Evolutionary conservation across 192 early-diverging fungal species (phyloP), one percentile per base, ranked within the genome.

Genomic region (Coemansia sp.): DNA sequence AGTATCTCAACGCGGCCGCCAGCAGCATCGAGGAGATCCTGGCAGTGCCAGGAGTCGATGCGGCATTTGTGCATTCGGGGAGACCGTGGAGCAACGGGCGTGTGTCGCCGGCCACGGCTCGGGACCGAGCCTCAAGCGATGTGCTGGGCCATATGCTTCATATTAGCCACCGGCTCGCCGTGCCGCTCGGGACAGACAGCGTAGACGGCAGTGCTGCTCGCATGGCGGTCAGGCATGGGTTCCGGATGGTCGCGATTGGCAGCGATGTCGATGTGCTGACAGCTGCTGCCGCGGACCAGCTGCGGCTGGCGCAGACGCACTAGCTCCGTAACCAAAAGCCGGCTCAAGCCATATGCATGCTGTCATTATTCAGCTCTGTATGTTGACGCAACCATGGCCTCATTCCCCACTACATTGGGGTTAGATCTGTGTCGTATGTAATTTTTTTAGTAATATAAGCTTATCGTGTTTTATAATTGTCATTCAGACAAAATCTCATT

Each of bases 31-130:
- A 81, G 14, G 69, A 70, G 7, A 62, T 81, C 19, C 50, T 81
- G 69, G 58, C 69, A n/a, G 66, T 66, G 45, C 73, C 69, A 6
- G 78, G 78, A 7, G 60, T 75, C 9, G 78, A 75, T 25, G 78
- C 78, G 3, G 78, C 73, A 7, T 64, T 81, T 65, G 67, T 81
- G 43, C 51, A 45, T 9, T 23, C 41, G 22, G 22, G 47, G 15
- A 43, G 58, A 17, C 45, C 47, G 41, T 57, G 35, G 56, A 29
- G 38, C 38, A 21, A 38, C 35, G 35, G 22, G 43, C 55, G 58
- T 43, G 35, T 25, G 50, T 24, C 43, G 37, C 60, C 32, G 17
- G 52, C 51, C 17, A 56, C 24, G 24, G 54, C 19, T 9, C 39
- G 22, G 29, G 35, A 41, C 51, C 41, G 25, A 45, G 60, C 61